Evolutionary conservation across 148 eudicot genomes (phyloP).

Genomic region (Camellia japonica): DNA sequence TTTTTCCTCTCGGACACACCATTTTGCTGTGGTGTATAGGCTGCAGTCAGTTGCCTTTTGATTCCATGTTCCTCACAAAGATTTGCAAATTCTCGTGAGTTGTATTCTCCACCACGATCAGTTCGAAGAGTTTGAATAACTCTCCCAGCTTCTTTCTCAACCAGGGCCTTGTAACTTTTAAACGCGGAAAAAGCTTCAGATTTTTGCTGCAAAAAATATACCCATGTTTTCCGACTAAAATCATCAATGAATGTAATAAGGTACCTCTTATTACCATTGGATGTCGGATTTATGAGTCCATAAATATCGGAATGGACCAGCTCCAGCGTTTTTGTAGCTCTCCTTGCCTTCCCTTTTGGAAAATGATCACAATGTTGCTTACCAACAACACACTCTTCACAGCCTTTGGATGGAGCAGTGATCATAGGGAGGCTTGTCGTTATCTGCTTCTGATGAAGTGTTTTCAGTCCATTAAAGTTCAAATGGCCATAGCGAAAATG

Average conservation of each 20-base stretch:
- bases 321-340: not conserved
- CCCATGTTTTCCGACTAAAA: not conserved
- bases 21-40: slow-evolving; percentile 17
- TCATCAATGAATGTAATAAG: slow-evolving; percentile 16
- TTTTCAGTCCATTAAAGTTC: not conserved
- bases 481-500: slow-evolving; percentile 1
- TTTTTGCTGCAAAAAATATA: not conserved
- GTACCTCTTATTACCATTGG: not conserved
- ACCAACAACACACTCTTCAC: slow-evolving; percentile 11
- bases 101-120: not conserved
- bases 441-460: not conserved
- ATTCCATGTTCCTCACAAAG: not conserved
- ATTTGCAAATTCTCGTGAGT: not conserved
- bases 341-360: not conserved
- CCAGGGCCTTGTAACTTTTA: not conserved
- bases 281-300: not conserved
- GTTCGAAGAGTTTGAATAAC: not conserved
- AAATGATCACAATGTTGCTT: not conserved
- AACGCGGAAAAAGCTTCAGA: not conserved
- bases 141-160: not conserved
- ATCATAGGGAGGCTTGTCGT: not conserved
- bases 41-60: not conserved
- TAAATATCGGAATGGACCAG: slow-evolving; percentile 6
- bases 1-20: slow-evolving; percentile 14
- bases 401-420: not conserved